Base-by-base conservation (phyloP, 371 early-diverging fungal genomes). In the Mucor velutinosus region DNA sequence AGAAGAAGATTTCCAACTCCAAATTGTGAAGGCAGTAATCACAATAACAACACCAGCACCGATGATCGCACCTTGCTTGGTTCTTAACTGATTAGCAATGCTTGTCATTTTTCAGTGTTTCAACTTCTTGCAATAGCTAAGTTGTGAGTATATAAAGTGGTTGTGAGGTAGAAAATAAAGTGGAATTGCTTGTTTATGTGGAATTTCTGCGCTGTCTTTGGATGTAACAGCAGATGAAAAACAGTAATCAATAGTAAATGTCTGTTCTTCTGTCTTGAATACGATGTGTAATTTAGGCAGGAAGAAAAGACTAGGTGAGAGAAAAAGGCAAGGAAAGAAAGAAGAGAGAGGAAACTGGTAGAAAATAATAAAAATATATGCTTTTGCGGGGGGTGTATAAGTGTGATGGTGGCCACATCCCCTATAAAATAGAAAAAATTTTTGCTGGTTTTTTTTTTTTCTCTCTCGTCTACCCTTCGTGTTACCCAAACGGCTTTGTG, bases 41-140 rank as follows among this genome's bases (percentile, higher is more conserved):
- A 53, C 51, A 33, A 62, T 33, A 23, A 62, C 51, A 15, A 62
- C 53, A 53, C 49, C 37, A 25, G 53, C 53, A 25, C 62, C 62
- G 30, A 53, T 51, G 25, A 62, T 29, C 25, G 53, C 53, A 6
- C 25, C 53, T 49, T 49, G 33, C 30, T 62, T 49, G 12, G 62
- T 62, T 53, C 62, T 49, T 12, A 62, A 35, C 35, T 62, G 62
- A 30, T 62, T 62, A n/a, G 33, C 37, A 23, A 62, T 32, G 23
- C 23, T 23, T n/a, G 53, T 17, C 62, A 62, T 62, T 53, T 21
- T 15, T 53, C 1, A 53, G 53, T 15, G 27, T 53, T 12, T 23
- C 23, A 19, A 23, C 8, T 51, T 51, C 1, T 23, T 51, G 25
- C 10, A 53, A 27, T 3, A 53, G 47, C 23, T 21, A 47, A 19